phyloP scores from a whole-genome alignment of 192 early-diverging fungal genomes.

The Geranomyces variabilis region DNA sequence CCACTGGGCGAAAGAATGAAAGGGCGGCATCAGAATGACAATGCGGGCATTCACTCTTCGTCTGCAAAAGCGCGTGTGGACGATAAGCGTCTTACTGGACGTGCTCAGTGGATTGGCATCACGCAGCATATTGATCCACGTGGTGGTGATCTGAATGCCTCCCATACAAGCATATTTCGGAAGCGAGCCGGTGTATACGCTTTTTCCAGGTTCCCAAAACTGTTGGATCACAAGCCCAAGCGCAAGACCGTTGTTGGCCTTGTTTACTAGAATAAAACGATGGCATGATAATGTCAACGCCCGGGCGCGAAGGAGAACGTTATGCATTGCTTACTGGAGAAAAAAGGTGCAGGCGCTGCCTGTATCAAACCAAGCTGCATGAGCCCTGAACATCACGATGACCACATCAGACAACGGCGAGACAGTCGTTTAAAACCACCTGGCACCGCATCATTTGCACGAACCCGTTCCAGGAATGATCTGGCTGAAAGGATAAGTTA shows the following conservation, averaged over 20 bases:
- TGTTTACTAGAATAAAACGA: background rate
- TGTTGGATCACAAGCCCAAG: background rate
- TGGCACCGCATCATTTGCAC: background rate
- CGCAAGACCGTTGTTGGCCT: background rate
- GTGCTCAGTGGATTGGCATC: conserved; percentile 1
- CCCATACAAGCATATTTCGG: background rate
- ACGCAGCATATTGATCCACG: conserved; percentile 5
- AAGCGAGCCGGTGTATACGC: background rate
- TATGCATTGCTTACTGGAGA: background rate
- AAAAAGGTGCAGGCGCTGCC: background rate
- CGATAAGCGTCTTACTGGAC: background rate
- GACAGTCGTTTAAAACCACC: background rate
- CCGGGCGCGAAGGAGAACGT: too few species aligned
- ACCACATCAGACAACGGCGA: background rate
- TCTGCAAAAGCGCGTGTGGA: too few species aligned
- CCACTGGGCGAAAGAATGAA: background rate
- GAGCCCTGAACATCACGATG: conserved; percentile 3
- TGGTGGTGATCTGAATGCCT: background rate
- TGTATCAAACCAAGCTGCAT: conserved; percentile 9
- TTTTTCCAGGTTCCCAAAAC: background rate
- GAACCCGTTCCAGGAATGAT: background rate
- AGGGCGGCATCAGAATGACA: background rate
- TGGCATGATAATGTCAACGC: background rate
- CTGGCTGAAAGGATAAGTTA: background rate
- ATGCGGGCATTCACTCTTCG: too few species aligned